Evolutionary conservation across 441 rosid genomes (phyloP).

Genomic region (Adansonia grandidieri): DNA sequence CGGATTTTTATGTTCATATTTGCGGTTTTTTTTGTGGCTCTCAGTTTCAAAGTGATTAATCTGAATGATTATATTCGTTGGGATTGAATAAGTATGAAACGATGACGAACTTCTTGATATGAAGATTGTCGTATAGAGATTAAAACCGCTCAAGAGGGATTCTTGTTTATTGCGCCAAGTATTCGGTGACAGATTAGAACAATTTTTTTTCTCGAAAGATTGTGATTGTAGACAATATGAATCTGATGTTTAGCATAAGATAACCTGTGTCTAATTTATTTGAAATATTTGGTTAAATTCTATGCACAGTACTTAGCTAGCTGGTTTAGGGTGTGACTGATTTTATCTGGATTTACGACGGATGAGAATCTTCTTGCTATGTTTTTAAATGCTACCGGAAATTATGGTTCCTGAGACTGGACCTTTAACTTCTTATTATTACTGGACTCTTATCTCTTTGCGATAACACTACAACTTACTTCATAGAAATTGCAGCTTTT

Average conservation of each 20-base stretch:
- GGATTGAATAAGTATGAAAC: not conserved
- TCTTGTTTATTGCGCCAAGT: not conserved
- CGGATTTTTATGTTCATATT: not conserved
- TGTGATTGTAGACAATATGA: not conserved
- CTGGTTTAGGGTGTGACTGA: constrained; percentile 1
- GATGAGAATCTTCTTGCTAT: not conserved
- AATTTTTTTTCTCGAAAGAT: not conserved
- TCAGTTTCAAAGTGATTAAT: not conserved
- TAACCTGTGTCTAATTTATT: not conserved
- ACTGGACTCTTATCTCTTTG: not conserved
- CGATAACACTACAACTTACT: not conserved
- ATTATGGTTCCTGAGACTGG: not conserved
- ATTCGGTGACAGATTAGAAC: not conserved
- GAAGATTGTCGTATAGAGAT: not conserved
- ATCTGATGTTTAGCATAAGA: constrained; percentile 2
- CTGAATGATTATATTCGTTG: not conserved
- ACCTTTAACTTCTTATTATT: not conserved
- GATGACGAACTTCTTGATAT: not conserved
- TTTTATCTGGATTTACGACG: not conserved
- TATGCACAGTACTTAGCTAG: not conserved
- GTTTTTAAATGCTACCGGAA: not conserved
- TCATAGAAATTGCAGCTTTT: not conserved
- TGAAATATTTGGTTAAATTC: not conserved
- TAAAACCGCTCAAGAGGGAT: not conserved
- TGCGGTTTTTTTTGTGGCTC: not conserved